Evolutionary conservation across 2,329 filamentous ascomycete genomes (phyloP).

Genomic region (Ambrosiella beaveri): DNA sequence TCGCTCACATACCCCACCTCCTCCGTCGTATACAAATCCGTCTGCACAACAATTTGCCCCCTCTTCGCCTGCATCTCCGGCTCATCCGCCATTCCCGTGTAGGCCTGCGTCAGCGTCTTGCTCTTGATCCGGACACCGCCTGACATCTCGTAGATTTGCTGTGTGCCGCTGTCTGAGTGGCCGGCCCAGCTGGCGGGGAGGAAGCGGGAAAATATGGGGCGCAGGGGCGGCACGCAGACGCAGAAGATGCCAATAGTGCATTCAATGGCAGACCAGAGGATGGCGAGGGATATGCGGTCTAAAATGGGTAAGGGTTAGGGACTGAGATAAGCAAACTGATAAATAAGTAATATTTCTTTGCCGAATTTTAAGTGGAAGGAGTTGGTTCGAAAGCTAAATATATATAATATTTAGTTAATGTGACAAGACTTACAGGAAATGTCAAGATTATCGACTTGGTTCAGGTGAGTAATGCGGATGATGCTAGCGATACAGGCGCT

Average conservation of each 20-base stretch:
- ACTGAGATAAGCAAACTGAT: background rate
- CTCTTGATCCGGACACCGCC: background rate
- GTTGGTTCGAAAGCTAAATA: background rate
- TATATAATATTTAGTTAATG: background rate
- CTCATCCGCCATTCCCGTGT: background rate
- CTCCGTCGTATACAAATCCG: conserved; percentile 4
- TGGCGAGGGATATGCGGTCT: conserved; percentile 18
- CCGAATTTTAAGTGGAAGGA: background rate
- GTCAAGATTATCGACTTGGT: conserved; percentile 16
- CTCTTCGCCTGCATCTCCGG: conserved; percentile 1
- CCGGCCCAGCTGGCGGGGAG: conserved; percentile 4
- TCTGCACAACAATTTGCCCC: conserved; percentile 7
- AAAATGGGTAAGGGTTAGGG: background rate
- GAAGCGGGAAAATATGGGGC: conserved; percentile 15
- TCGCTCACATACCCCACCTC: background rate
- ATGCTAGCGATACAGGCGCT: conserved; percentile 18
- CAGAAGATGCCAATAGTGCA: conserved; percentile 20
- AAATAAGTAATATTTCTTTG: background rate
- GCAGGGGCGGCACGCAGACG: conserved; percentile 20
- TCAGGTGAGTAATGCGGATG: conserved; percentile 17
- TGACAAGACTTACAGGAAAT: conserved; percentile 17
- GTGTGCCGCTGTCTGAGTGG: background rate
- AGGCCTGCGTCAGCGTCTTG: background rate
- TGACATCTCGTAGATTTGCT: conserved; percentile 9
- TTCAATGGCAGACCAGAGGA: conserved; percentile 21